Base-by-base conservation (phyloP, 352 stramenopile species). In the Phytopythium litorale region DNA sequence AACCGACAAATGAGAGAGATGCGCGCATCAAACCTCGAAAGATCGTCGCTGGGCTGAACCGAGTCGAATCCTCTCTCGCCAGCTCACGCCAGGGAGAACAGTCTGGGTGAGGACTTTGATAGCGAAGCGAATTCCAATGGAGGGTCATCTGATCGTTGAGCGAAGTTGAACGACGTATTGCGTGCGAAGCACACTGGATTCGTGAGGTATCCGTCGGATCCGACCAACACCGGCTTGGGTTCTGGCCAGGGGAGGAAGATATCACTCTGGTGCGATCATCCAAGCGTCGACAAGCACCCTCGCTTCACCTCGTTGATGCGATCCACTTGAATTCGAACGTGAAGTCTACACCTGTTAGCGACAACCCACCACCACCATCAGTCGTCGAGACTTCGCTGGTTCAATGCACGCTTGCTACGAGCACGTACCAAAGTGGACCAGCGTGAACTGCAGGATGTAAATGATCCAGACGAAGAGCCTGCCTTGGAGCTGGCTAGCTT, bases 381-480 rank as follows among this genome's bases (percentile, higher is more conserved):
- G 15, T 8, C 11, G n/a, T n/a, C 46, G 37, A 43, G 37, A 16
- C 12, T 16, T 16, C 12, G 15, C 0, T 46, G 5, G 16, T 11
- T 40, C 35, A 40, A 40, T 33, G 48, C n/a, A 23, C 23, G 19
- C 7, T 28, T 11, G 16, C 21, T 18, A 33, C 7, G 11, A 52
- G n/a, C 43, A 56, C 68, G 30, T 65, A 73, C 67, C 71, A 33
- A 68, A 67, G 50, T 78, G 71, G 8, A 46, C 25, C 3, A 79
- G 56, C 4, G 62, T 71, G 25, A 74, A 61, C 25, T 64, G 62
- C 13, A 79, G 58, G 21, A 70, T 72, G 45, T 68, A 75, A 4
- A 66, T 45, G 19, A 74, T 57, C 70, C 67, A 76, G 8, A 73
- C 30, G 21, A 79, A 61, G 4, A 79, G 16, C 1, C 62, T 54